phyloP scores from a whole-genome alignment of 768 basidiomycete genomes.

The Lactarius deliciosus region DNA sequence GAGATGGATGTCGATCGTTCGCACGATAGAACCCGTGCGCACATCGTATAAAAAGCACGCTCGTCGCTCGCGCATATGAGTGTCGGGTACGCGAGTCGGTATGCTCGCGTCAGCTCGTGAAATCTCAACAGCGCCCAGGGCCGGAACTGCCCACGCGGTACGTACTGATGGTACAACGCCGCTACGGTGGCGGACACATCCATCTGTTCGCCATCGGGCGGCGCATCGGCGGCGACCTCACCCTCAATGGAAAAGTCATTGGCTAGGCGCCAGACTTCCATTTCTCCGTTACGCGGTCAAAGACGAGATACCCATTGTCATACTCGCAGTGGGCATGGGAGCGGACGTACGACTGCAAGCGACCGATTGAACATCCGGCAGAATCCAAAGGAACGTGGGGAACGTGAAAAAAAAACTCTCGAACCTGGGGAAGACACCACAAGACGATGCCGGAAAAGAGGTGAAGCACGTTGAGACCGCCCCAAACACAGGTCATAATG shows the following conservation, averaged over 20 bases:
- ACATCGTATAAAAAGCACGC: conserved; percentile 63
- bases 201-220: conserved; percentile 34
- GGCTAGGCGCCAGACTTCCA: conserved; percentile 67
- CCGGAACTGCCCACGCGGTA: conserved; percentile 51
- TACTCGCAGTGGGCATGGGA: conserved; percentile 72
- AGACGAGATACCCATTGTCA: conserved; percentile 65
- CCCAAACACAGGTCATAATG: conserved; percentile 53
- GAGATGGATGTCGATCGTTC: conserved; percentile 48
- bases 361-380: not conserved
- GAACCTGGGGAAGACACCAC: conserved; percentile 63
- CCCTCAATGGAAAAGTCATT: conserved; percentile 31
- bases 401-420: conserved; percentile 24
- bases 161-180: conserved; percentile 20
- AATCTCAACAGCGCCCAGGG: conserved; percentile 59
- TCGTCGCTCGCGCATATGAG: conserved; percentile 50
- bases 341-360: conserved; percentile 49
- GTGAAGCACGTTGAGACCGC: conserved; percentile 61
- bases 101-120: conserved; percentile 51
- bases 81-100: conserved; percentile 66
- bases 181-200: conserved; percentile 32
- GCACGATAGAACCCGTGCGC: conserved; percentile 46
- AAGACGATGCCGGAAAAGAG: conserved; percentile 47
- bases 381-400: conserved; percentile 2
- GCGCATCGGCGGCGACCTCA: conserved; percentile 5
- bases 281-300: conserved; percentile 50